Percentiles rank a stretch among this genome's conserved stretches.
These are phyloP conservation scores for Alloteropsis semialata DNA, from an alignment of 176 grass and related monocot species.

Conservation along the genomic window DNA sequence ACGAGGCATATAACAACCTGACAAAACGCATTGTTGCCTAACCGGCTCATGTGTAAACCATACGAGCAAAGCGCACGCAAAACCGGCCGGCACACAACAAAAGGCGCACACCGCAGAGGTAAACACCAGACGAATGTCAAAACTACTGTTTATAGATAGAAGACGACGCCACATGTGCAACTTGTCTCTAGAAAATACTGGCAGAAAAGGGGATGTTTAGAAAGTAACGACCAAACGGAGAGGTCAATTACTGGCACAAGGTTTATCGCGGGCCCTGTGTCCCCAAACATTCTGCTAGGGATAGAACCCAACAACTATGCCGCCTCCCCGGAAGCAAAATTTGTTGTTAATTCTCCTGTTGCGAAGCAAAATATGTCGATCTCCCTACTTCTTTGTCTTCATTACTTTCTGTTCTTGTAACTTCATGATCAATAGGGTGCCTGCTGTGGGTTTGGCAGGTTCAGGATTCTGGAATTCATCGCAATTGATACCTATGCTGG, in stretches of 20 bases:
- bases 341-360: not conserved
- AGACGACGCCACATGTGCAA: not conserved
- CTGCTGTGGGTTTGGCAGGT: not conserved
- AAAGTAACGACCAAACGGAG: not conserved
- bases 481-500: conserved; percentile 43
- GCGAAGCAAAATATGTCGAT: conserved; percentile 2
- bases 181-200: not conserved
- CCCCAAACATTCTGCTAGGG: conserved; percentile 1
- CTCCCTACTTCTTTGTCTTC: not conserved
- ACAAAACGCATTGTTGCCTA: not conserved
- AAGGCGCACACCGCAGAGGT: not conserved
- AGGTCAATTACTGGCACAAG: not conserved
- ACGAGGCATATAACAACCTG: not conserved
- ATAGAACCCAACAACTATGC: conserved; percentile 18
- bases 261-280: conserved; percentile 7
- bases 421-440: conserved; percentile 39
- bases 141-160: not conserved
- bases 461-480: conserved; percentile 35
- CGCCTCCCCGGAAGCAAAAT: not conserved
- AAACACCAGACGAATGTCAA: not conserved
- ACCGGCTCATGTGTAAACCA: not conserved
- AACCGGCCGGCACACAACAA: not conserved
- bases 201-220: not conserved
- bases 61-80: not conserved
- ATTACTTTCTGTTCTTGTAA: not conserved